phyloP scores from a whole-genome alignment of 768 basidiomycete genomes.

The Filobasidium wieringae region DNA sequence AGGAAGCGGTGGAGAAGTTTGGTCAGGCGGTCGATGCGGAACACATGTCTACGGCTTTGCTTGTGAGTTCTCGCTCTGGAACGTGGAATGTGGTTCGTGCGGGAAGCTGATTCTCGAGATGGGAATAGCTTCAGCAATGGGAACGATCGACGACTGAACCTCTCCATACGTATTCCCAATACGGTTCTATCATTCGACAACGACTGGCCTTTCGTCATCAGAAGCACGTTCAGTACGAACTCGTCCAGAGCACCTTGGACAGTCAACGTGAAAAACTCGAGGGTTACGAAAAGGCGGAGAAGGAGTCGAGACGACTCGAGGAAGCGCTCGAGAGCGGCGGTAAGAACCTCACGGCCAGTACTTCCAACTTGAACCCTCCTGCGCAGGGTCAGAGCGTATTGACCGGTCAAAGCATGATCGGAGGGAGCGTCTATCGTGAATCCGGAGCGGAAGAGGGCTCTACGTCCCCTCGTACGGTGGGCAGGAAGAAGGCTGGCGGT shows the following conservation, averaged over 20 bases:
- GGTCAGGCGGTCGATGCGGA: conserved; percentile 92
- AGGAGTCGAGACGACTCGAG: conserved; percentile 76
- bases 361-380: conserved; percentile 15
- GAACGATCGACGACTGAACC: conserved; percentile 95
- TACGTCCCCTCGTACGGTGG: conserved; percentile 6
- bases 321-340: conserved; percentile 59
- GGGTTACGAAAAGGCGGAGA: conserved; percentile 83
- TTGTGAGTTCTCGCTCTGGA: conserved; percentile 46
- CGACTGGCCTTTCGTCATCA: conserved; percentile 89
- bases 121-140: conserved; percentile 68
- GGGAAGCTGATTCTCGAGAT: not conserved
- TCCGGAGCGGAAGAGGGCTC: conserved; percentile 13
- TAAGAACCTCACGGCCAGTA: conserved; percentile 25
- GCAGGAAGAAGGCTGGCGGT: conserved; percentile 4
- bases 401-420: not conserved
- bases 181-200: conserved; percentile 86
- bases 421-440: conserved; percentile 15
- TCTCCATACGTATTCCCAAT: conserved; percentile 87
- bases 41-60: conserved; percentile 78
- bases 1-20: conserved; percentile 73
- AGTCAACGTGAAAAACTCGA: conserved; percentile 70
- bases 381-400: conserved; percentile 1
- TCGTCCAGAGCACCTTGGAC: conserved; percentile 83
- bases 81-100: not conserved
- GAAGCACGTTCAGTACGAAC: conserved; percentile 95